Evolutionary conservation across 1,139 yeast species (phyloP).

Genomic region (Pichia sp.): DNA sequence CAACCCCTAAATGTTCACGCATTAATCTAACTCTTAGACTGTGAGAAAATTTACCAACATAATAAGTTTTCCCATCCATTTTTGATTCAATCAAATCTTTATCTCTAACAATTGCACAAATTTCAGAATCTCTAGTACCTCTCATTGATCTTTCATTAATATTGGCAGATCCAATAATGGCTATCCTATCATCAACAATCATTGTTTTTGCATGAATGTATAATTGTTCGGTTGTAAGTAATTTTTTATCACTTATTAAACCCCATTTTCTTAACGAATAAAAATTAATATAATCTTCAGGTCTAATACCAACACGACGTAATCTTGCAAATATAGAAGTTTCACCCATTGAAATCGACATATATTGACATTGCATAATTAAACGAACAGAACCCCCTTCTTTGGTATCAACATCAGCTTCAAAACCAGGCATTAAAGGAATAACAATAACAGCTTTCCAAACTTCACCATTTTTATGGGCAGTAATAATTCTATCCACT

Average conservation of each 20-base stretch:
- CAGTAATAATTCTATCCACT: conserved; percentile 87
- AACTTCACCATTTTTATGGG: conserved; percentile 64
- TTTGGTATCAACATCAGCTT: conserved; percentile 85
- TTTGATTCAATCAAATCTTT: conserved; percentile 63
- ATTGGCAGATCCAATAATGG: conserved; percentile 94
- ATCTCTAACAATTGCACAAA: conserved; percentile 84
- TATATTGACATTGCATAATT: conserved; percentile 94
- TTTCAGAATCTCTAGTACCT: conserved; percentile 90
- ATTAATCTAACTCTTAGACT: conserved; percentile 82
- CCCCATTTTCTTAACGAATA: conserved; percentile 96
- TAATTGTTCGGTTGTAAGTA: conserved; percentile 80
- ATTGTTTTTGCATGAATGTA: conserved; percentile 90
- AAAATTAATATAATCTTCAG: conserved; percentile 87
- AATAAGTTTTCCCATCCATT: conserved; percentile 78
- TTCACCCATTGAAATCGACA: conserved; percentile 87
- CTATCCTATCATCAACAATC: conserved; percentile 90
- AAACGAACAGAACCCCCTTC: conserved; percentile 93
- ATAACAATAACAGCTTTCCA: conserved; percentile 92
- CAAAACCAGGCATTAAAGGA: conserved; percentile 98
- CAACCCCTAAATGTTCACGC: conserved; percentile 96
- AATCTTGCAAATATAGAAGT: conserved; percentile 85
- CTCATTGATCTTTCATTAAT: conserved; percentile 94
- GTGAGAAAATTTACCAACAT: conserved; percentile 85
- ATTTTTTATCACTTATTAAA: conserved; percentile 68
- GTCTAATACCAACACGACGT: conserved; percentile 66